Evolutionary conservation across 2,329 filamentous ascomycete genomes (phyloP).

Genomic region (Epichloe festucae): DNA sequence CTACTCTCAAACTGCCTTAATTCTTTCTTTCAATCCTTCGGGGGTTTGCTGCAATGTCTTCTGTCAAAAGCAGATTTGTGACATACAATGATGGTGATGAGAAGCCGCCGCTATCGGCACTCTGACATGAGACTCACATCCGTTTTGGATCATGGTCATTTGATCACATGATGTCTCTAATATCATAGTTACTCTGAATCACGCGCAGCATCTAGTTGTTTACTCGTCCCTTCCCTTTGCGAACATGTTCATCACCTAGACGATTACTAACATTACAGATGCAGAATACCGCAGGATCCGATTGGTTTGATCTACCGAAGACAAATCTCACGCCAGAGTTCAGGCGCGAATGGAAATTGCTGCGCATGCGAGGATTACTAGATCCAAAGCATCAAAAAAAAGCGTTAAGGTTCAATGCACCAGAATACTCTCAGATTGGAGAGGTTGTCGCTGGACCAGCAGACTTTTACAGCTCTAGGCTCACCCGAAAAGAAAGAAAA

Average conservation of each 20-base stretch:
- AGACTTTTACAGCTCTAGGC: slow-evolving; percentile 69
- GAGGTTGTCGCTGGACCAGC: slow-evolving; percentile 80
- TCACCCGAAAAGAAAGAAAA: slow-evolving; percentile 81
- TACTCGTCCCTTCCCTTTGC: not conserved
- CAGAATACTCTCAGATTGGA: slow-evolving; percentile 79
- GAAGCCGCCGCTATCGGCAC: slow-evolving; percentile 22
- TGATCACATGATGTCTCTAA: slow-evolving; percentile 43
- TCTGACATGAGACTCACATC: slow-evolving; percentile 26
- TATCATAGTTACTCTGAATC: slow-evolving; percentile 65
- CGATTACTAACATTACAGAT: slow-evolving; percentile 11
- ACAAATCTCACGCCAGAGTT: slow-evolving; percentile 75
- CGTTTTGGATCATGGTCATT: slow-evolving; percentile 37
- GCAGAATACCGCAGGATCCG: slow-evolving; percentile 53
- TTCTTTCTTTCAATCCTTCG: not conserved
- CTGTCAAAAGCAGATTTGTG: not conserved
- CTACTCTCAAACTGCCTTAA: not conserved
- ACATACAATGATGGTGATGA: slow-evolving; percentile 23
- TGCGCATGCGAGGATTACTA: slow-evolving; percentile 79
- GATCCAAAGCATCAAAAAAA: slow-evolving; percentile 94
- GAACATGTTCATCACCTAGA: not conserved
- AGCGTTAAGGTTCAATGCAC: slow-evolving; percentile 51
- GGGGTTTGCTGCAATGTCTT: not conserved
- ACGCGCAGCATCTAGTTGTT: not conserved
- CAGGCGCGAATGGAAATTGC: slow-evolving; percentile 76
- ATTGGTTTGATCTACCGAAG: slow-evolving; percentile 81